Evolutionary conservation across 768 basidiomycete species (phyloP).

Genomic region (Suillus sp.): DNA sequence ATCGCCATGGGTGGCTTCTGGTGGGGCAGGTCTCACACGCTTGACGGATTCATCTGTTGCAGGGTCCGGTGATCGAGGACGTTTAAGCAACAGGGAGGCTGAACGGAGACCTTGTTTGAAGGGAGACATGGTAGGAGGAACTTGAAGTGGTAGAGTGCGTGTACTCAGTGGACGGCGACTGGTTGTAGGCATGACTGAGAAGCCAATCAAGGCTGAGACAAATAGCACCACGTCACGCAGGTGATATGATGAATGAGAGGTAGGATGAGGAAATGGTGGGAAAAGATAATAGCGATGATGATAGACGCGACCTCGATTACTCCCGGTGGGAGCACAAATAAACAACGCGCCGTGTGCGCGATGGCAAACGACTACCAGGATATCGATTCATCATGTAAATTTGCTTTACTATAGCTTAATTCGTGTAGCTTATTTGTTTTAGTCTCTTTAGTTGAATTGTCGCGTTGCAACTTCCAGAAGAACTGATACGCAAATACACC

Average conservation of each 20-base stretch:
- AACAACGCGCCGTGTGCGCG: background rate
- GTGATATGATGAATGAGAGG: too few relatives aligned
- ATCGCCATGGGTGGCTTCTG: constrained; percentile 35
- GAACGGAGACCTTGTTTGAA: constrained; percentile 33
- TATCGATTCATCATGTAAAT: background rate
- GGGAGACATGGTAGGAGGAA: constrained; percentile 37
- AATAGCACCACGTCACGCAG: background rate
- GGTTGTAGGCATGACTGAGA: constrained; percentile 42
- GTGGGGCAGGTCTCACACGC: constrained; percentile 43
- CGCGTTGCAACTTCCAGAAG: background rate
- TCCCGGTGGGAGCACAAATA: constrained; percentile 6
- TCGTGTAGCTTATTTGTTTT: background rate
- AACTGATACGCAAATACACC: background rate
- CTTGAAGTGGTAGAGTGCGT: constrained; percentile 40
- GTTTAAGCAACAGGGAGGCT: constrained; percentile 42
- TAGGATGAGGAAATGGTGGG: background rate
- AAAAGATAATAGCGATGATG: constrained; percentile 5
- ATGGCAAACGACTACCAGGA: background rate
- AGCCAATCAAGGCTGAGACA: background rate
- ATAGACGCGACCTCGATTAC: background rate
- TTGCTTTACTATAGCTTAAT: background rate
- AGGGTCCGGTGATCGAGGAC: constrained; percentile 54
- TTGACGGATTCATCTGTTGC: constrained; percentile 42
- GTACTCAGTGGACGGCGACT: constrained; percentile 51
- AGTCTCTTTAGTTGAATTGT: background rate